Conservation (phyloP, 2,329 filamentous ascomycete species). For the Exophiala sp. region DNA sequence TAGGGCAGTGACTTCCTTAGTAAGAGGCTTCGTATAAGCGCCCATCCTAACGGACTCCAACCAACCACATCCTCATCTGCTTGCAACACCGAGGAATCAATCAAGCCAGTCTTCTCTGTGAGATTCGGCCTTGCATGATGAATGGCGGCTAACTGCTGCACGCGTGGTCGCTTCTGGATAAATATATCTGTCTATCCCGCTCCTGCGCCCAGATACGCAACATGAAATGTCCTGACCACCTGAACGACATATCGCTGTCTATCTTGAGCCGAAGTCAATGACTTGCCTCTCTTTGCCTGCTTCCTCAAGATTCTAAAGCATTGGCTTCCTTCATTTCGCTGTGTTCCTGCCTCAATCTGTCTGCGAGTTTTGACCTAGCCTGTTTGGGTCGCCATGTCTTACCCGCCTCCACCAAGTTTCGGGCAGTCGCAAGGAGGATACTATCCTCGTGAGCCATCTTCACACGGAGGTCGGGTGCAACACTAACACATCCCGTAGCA, state of each 20-base stretch:
- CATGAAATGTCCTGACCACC: neutral
- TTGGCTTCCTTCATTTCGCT: neutral
- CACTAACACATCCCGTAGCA: slow-evolving; percentile 15
- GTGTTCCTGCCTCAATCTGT: neutral
- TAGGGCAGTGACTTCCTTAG: neutral
- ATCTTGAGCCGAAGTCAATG: too few species aligned
- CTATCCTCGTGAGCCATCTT: slow-evolving; percentile 29
- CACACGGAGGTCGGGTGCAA: neutral
- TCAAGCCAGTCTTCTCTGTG: slow-evolving; percentile 16
- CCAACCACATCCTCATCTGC: slow-evolving; percentile 14
- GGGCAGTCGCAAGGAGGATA: slow-evolving; percentile 26
- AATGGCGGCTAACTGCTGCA: slow-evolving; percentile 19
- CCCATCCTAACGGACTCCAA: slow-evolving; percentile 10
- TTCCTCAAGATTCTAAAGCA: neutral
- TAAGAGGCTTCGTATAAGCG: slow-evolving; percentile 16
- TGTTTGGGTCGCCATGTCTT: slow-evolving; percentile 11
- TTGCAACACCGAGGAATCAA: slow-evolving; percentile 15
- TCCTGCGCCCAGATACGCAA: neutral
- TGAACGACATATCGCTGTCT: too few species aligned
- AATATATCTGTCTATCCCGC: neutral
- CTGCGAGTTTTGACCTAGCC: neutral
- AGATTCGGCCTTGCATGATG: slow-evolving; percentile 8
- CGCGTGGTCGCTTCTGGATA: neutral
- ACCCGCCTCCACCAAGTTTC: slow-evolving; percentile 13
- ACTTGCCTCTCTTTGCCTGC: too few species aligned